Base-by-base conservation (phyloP, 2,329 filamentous ascomycete genomes). In the Zymoseptoria tritici region DNA sequence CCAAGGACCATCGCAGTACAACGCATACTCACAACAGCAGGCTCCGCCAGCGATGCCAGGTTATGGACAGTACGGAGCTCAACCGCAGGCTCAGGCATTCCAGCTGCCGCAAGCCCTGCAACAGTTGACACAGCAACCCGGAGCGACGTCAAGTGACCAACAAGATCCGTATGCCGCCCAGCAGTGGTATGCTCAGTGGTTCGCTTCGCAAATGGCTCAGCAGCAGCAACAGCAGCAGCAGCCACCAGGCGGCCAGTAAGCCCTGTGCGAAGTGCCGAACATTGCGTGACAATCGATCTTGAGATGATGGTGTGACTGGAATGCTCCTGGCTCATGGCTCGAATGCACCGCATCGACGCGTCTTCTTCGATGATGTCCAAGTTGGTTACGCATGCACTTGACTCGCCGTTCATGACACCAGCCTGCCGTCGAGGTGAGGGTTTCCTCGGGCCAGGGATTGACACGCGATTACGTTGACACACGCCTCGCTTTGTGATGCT, bases 11-110 rank as follows among this genome's bases (percentile, higher is more conserved):
- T 72, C 73, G 62, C 73, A 67, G 64, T 71, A 71, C 62, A 72
- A 74, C 62, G 72, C 71, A 62, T 80, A 80, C 76, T 78, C 77
- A 78, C 78, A 80, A 62, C 75, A 71, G 63, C 73, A 78, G 68
- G 72, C 75, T 50, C 62, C 65, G 49, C 66, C 67, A 22, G 57
- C 66, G 29, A 64, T 68, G 60, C 65, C 67, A 52, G 64, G 65
- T 24, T 72, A 70, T 49, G 69, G 67, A 56, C 66, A 68, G 59
- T 72, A 70, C 54, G 63, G 58, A 59, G 58, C 49, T 20, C 62
- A 63, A 58, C 63, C 52, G 53, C 54, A 61, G 52, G 63, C 56
- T 54, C 59, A 58, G 9, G 58, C 60, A 49, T 49, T 49, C 49
- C 57, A 29, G 50, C 60, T 58, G 50, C 57, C 61, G 42, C 61